Evolutionary conservation across 805 yeast species (phyloP).

Genomic region (Starmerella tilneyi): DNA sequence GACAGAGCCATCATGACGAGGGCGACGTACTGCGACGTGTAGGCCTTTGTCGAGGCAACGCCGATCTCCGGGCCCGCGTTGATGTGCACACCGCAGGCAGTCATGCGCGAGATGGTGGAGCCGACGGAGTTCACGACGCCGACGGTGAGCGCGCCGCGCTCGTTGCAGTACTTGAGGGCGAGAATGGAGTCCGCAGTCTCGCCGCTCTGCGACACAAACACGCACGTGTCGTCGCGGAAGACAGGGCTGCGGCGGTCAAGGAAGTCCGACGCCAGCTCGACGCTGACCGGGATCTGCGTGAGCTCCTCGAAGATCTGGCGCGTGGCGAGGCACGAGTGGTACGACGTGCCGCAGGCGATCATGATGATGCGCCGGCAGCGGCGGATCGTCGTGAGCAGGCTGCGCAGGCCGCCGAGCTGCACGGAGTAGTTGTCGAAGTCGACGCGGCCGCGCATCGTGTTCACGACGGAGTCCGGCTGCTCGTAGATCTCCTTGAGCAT

Average conservation of each 20-base stretch:
- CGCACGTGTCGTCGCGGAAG: slow-evolving; percentile 94
- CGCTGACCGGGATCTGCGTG: slow-evolving; percentile 46
- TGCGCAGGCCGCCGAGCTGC: slow-evolving; percentile 80
- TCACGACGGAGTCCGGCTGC: slow-evolving; percentile 96
- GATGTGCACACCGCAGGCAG: slow-evolving; percentile 98
- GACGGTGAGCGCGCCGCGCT: slow-evolving; percentile 92
- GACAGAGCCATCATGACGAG: slow-evolving; percentile 92
- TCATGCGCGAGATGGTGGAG: slow-evolving; percentile 88
- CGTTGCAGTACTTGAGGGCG: slow-evolving; percentile 89
- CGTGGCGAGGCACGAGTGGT: slow-evolving; percentile 95
- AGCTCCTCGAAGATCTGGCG: slow-evolving; percentile 93
- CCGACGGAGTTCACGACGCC: slow-evolving; percentile 98
- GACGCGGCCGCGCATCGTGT: slow-evolving; percentile 98
- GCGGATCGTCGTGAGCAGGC: slow-evolving; percentile 77
- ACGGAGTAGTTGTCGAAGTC: slow-evolving; percentile 74
- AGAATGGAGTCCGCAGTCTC: slow-evolving; percentile 97
- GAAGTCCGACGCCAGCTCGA: slow-evolving; percentile 30
- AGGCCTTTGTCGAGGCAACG: slow-evolving; percentile 98
- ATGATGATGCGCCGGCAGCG: slow-evolving; percentile 90
- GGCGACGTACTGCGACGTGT: slow-evolving; percentile 96
- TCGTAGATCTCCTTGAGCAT: slow-evolving; percentile 98
- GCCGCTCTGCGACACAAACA: slow-evolving; percentile 97
- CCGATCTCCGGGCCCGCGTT: slow-evolving; percentile 99
- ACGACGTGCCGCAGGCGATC: slow-evolving; percentile 99
- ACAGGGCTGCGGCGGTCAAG: slow-evolving; percentile 93